Evolutionary conservation across 2,329 filamentous ascomycete species (phyloP).

Genomic region (Whalleya microplaca): DNA sequence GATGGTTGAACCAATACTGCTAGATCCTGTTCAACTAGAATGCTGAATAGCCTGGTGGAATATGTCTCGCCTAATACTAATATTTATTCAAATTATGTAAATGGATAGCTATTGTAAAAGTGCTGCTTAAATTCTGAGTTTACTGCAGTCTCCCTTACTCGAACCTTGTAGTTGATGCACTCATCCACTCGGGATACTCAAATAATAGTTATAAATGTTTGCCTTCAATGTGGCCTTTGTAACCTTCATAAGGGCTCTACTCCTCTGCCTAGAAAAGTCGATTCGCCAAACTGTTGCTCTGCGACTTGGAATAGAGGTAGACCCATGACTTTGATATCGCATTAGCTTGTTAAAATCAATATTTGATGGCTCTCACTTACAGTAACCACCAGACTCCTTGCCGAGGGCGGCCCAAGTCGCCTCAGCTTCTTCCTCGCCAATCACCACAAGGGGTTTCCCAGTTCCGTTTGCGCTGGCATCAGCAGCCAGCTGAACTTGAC

Average conservation of each 20-base stretch:
- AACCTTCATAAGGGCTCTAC: slow-evolving; percentile 9
- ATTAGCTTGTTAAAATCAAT: not conserved
- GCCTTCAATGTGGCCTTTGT: no score
- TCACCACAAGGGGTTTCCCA: slow-evolving; percentile 19
- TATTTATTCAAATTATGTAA: no score
- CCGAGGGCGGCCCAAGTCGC: slow-evolving; percentile 30
- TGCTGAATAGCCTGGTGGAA: no score
- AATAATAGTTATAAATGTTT: no score
- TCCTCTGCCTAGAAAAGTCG: slow-evolving; percentile 29
- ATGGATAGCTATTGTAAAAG: no score
- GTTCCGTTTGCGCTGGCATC: slow-evolving; percentile 18
- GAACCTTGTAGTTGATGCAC: no score
- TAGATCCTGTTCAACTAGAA: no score
- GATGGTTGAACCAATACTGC: no score
- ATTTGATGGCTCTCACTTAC: not conserved
- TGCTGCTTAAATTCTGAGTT: no score
- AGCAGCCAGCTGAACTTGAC: slow-evolving; percentile 43
- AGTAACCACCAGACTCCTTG: slow-evolving; percentile 12
- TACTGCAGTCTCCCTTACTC: no score
- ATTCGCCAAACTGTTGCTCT: slow-evolving; percentile 32
- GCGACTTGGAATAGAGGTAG: slow-evolving; percentile 35
- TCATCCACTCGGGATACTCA: no score
- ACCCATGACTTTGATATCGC: slow-evolving; percentile 15
- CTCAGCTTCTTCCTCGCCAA: slow-evolving; percentile 28
- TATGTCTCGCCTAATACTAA: no score